Evolutionary conservation across 164 flowering plant genomes (phyloP).

Genomic region (Chloranthus sessilifolius): DNA sequence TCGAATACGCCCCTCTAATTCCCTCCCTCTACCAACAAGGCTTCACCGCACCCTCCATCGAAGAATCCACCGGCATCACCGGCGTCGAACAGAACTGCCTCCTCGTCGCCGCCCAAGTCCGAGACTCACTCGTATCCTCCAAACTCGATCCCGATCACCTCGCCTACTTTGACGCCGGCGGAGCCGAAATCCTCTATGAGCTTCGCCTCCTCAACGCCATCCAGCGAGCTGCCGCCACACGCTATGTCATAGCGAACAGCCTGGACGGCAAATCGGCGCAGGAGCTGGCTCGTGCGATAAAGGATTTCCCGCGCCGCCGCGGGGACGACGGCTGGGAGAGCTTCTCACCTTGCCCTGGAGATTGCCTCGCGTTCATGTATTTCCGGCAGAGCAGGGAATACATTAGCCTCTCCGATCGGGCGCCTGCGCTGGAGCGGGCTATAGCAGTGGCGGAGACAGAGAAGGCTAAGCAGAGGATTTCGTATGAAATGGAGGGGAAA

Average conservation of each 20-base stretch:
- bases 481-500: constrained; percentile 30
- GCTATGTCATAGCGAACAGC: constrained; percentile 23
- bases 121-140: constrained; percentile 53
- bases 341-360: constrained; percentile 61
- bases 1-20: constrained; percentile 78
- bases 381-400: constrained; percentile 64
- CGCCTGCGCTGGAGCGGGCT: constrained; percentile 45
- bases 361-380: constrained; percentile 66
- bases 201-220: constrained; percentile 48
- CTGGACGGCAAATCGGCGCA: constrained; percentile 43
- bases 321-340: constrained; percentile 62
- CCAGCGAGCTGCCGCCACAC: constrained; percentile 56
- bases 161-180: constrained; percentile 48
- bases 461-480: constrained; percentile 32
- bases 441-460: constrained; percentile 47
- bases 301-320: constrained; percentile 67
- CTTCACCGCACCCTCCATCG: constrained; percentile 58
- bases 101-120: constrained; percentile 68
- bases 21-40: constrained; percentile 56
- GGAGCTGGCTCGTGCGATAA: constrained; percentile 79
- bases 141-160: constrained; percentile 32
- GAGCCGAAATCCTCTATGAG: constrained; percentile 69
- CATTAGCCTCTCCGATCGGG: constrained; percentile 26
- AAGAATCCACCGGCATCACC: constrained; percentile 81
- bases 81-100: constrained; percentile 80